Percentiles rank a stretch among this genome's conserved stretches.
Conservation (phyloP, 306 rosid species). For the Lotus japonicus region DNA sequence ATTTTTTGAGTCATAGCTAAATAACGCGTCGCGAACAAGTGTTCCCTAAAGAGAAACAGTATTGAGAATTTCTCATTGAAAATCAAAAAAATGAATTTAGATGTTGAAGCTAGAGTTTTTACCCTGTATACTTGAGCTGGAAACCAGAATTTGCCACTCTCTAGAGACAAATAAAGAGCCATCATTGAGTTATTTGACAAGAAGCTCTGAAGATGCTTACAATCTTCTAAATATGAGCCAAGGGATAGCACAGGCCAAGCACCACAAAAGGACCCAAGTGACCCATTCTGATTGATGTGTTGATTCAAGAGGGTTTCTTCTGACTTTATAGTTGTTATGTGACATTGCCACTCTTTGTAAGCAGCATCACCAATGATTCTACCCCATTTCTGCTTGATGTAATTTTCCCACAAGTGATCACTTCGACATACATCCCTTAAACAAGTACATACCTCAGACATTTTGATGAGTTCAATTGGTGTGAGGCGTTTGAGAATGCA, state of each 20-base stretch:
- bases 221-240: slow-evolving; percentile 28
- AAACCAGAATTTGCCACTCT: slow-evolving; percentile 62
- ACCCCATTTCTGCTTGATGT: slow-evolving; percentile 53
- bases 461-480: slow-evolving; percentile 37
- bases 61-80: neutral
- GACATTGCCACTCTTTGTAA: slow-evolving; percentile 44
- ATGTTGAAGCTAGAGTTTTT: neutral
- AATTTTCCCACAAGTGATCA: slow-evolving; percentile 55
- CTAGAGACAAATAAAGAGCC: slow-evolving; percentile 53
- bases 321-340: slow-evolving; percentile 23
- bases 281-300: slow-evolving; percentile 20
- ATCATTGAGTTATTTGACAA: slow-evolving; percentile 34
- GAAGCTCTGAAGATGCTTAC: slow-evolving; percentile 9
- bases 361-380: slow-evolving; percentile 42
- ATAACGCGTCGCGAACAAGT: slow-evolving; percentile 36
- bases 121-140: slow-evolving; percentile 76
- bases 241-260: slow-evolving; percentile 31
- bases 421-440: slow-evolving; percentile 47
- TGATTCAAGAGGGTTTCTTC: slow-evolving; percentile 9
- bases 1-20: slow-evolving; percentile 43
- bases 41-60: slow-evolving; percentile 19
- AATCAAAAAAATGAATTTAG: neutral
- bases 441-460: slow-evolving; percentile 44
- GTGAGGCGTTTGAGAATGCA: slow-evolving; percentile 53
- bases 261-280: slow-evolving; percentile 28